These are phyloP conservation scores for Gossypium herbaceum DNA, from an alignment of 345 rosid genomes.

Conservation along the genomic window DNA sequence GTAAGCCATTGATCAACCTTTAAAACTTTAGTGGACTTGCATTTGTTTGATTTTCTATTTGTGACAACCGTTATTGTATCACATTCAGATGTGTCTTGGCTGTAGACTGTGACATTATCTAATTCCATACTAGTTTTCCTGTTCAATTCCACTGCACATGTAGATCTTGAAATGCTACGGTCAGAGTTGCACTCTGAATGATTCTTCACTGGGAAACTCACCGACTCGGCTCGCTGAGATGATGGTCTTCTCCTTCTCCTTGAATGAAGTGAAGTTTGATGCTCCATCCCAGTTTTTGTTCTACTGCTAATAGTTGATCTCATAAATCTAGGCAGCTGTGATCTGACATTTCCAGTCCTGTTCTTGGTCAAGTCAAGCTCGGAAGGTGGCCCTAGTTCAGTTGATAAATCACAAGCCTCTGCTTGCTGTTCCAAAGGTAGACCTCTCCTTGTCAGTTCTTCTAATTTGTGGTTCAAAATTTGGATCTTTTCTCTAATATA, in stretches of 20 bases:
- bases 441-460: slow-evolving; percentile 36
- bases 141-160: slow-evolving; percentile 40
- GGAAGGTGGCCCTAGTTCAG: slow-evolving; percentile 25
- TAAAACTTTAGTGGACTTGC: slow-evolving; percentile 25
- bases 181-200: slow-evolving; percentile 41
- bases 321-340: slow-evolving; percentile 66
- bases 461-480: slow-evolving; percentile 38
- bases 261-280: slow-evolving; percentile 20
- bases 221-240: slow-evolving; percentile 51
- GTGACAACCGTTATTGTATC: slow-evolving; percentile 38
- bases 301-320: slow-evolving; percentile 68
- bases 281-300: slow-evolving; percentile 39
- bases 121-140: slow-evolving; percentile 22
- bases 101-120: slow-evolving; percentile 51
- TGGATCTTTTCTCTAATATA: slow-evolving; percentile 32
- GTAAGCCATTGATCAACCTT: slow-evolving; percentile 48
- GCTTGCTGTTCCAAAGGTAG: slow-evolving; percentile 28
- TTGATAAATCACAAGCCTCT: slow-evolving; percentile 23
- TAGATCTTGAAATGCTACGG: slow-evolving; percentile 46
- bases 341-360: slow-evolving; percentile 25
- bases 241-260: slow-evolving; percentile 41
- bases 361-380: slow-evolving; percentile 19
- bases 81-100: slow-evolving; percentile 54
- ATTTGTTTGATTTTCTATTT: slow-evolving; percentile 11
- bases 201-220: slow-evolving; percentile 45